Evolutionary conservation across 2,329 filamentous ascomycete genomes (phyloP), one percentile per base, ranked within the genome.

Genomic region (Apiospora koreana): DNA sequence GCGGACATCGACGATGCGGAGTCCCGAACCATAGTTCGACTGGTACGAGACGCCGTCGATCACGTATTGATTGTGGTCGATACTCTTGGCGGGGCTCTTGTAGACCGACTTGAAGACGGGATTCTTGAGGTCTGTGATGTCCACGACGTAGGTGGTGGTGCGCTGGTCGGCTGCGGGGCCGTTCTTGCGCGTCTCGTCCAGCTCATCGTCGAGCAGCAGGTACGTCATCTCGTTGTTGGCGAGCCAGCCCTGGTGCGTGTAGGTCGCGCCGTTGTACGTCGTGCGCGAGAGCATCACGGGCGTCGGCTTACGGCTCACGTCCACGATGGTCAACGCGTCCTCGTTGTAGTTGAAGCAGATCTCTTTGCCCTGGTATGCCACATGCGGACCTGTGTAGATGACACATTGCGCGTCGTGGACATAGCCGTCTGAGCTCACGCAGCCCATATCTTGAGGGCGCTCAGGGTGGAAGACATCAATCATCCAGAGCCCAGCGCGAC

Each of bases 381-480:
- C 77, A 72, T 87, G 84, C 0, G 86, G 85, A 0, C 86, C 86
- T 23, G 81, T 82, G 79, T 87, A 88, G 71, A 85, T 83, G 48
- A 90, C 79, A 76, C 88, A 90, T 78, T 90, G 87, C 2, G 88
- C 88, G 73, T 90, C 88, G 77, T 90, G 88, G 18, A 89, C 87
- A 76, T 90, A 90, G 46, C 87, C 87, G 75, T 89, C 88, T 23
- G 82, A 75, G 25, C 83, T 81, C 9, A 85, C 85, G 74, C 87
- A 90, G 58, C 88, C 88, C 8, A 86, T 84, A 28, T 81, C 84
- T 18, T 80, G 84, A 5, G 87, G 86, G 70, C 87, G 88, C 9
- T 83, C 78, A 16, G 86, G 82, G 72, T 89, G 83, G 4, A 81
- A 82, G 41, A 90, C 81, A 76, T 90, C 86, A 73, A 90, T 86